phyloP scores from a whole-genome alignment of 768 basidiomycete species.

The Podaxis pistillaris region DNA sequence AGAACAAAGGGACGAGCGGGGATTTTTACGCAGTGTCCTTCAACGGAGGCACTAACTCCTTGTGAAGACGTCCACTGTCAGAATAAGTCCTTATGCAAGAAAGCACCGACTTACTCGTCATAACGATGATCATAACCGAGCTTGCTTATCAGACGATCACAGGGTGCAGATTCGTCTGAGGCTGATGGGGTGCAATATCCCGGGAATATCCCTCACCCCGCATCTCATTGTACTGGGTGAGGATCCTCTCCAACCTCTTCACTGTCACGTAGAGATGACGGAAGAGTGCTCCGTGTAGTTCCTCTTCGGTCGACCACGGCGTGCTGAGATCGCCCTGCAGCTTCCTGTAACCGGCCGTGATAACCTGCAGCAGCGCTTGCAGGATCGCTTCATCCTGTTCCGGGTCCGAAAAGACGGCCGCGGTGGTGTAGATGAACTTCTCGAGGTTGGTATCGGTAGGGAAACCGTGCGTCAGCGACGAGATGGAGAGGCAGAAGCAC shows the following conservation, averaged over 20 bases:
- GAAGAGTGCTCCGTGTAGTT: slow-evolving; percentile 10
- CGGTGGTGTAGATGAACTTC: slow-evolving; percentile 14
- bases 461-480: slow-evolving; percentile 8
- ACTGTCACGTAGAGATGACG: slow-evolving; percentile 14
- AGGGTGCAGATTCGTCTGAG: slow-evolving; percentile 4
- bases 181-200: slow-evolving; percentile 4
- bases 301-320: slow-evolving; percentile 4
- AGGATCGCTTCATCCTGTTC: slow-evolving; percentile 10
- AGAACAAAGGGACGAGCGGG: neutral
- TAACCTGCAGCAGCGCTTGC: slow-evolving; percentile 2
- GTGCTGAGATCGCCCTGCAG: slow-evolving; percentile 3
- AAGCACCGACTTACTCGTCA: neutral
- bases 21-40: neutral
- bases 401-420: slow-evolving; percentile 14
- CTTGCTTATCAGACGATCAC: slow-evolving; percentile 7
- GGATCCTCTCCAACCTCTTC: slow-evolving; percentile 11
- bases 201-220: slow-evolving; percentile 8
- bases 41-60: neutral
- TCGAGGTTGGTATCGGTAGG: slow-evolving; percentile 6
- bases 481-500: slow-evolving; percentile 15
- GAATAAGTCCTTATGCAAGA: neutral
- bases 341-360: slow-evolving; percentile 12
- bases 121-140: neutral
- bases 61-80: neutral
- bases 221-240: slow-evolving; percentile 11